Conservation (phyloP, 2,329 filamentous ascomycete species). For the Septoria linicola region DNA sequence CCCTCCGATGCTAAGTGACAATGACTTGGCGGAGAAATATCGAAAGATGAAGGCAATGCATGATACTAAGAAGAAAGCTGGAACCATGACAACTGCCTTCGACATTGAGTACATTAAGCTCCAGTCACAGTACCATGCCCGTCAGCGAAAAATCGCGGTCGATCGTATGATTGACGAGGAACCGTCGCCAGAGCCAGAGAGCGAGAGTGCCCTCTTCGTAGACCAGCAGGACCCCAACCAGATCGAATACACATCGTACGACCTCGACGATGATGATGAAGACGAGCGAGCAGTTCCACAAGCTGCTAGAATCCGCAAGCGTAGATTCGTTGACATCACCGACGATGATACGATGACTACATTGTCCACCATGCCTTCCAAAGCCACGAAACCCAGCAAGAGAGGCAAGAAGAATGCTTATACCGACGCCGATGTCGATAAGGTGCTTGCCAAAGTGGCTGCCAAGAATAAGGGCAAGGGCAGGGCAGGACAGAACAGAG, state of each 20-base stretch:
- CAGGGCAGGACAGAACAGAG: slow-evolving; percentile 13
- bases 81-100: slow-evolving; percentile 17
- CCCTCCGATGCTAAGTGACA: not conserved
- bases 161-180: slow-evolving; percentile 21
- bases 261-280: not conserved
- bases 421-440: slow-evolving; percentile 16
- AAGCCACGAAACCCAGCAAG: not conserved
- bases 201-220: slow-evolving; percentile 20
- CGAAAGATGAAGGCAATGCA: slow-evolving; percentile 10
- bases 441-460: slow-evolving; percentile 10
- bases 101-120: slow-evolving; percentile 30
- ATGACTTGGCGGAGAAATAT: slow-evolving; percentile 3
- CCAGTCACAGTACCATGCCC: slow-evolving; percentile 20
- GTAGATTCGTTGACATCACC: slow-evolving; percentile 4
- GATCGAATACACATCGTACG: not conserved
- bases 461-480: slow-evolving; percentile 10
- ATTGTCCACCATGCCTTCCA: not conserved
- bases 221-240: not conserved
- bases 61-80: slow-evolving; percentile 18
- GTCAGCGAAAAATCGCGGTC: slow-evolving; percentile 20
- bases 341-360: slow-evolving; percentile 1
- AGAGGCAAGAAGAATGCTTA: not conserved
- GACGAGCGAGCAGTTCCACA: not conserved
- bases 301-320: slow-evolving; percentile 4
- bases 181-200: slow-evolving; percentile 11